A percentile compares a stretch with the other conserved stretches of the same genome.
Evolutionary conservation across 768 basidiomycete species (phyloP).

Genomic region (Termitomyces sp.): DNA sequence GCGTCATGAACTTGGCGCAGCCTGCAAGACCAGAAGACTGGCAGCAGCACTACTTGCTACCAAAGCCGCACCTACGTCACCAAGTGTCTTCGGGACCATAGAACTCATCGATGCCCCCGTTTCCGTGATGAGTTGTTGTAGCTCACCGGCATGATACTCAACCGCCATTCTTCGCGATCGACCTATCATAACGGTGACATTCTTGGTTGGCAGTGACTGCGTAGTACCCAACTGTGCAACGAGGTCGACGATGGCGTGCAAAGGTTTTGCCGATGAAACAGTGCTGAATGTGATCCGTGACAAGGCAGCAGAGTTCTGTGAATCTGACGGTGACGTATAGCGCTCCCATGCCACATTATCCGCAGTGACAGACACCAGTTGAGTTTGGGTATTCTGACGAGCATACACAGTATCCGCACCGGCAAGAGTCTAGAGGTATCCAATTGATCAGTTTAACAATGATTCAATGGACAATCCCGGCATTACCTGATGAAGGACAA

Average conservation of each 20-base stretch:
- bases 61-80: slow-evolving; percentile 71
- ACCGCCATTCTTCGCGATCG: slow-evolving; percentile 70
- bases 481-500: slow-evolving; percentile 28
- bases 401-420: slow-evolving; percentile 76
- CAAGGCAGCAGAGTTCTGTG: slow-evolving; percentile 23
- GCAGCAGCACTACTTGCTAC: slow-evolving; percentile 49
- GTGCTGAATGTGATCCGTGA: slow-evolving; percentile 64
- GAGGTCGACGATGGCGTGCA: slow-evolving; percentile 52
- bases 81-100: slow-evolving; percentile 68
- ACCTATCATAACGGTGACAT: slow-evolving; percentile 65
- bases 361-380: slow-evolving; percentile 75
- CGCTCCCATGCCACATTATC: slow-evolving; percentile 77
- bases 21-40: slow-evolving; percentile 54
- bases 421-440: slow-evolving; percentile 38
- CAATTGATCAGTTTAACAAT: background rate
- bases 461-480: background rate
- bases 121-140: slow-evolving; percentile 44
- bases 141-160: slow-evolving; percentile 56
- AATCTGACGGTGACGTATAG: slow-evolving; percentile 37
- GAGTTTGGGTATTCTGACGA: slow-evolving; percentile 55
- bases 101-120: slow-evolving; percentile 40
- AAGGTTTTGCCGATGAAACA: slow-evolving; percentile 44
- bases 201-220: slow-evolving; percentile 30
- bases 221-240: slow-evolving; percentile 28
- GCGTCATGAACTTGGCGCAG: background rate